Conservation (phyloP, 352 stramenopile species). For the Pelagophyceae sp. region DNA sequence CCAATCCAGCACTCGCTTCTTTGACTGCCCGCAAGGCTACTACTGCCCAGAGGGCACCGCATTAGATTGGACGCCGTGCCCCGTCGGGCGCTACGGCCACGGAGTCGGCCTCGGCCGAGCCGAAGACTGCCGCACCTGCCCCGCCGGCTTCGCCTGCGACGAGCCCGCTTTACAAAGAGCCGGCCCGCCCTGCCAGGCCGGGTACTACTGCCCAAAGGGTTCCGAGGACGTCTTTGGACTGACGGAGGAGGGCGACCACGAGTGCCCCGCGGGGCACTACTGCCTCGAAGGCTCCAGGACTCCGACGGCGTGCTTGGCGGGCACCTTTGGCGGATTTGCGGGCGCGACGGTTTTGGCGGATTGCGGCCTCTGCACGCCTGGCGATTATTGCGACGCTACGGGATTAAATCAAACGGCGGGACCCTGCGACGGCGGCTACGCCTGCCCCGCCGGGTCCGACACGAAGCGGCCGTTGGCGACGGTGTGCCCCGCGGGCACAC, state of each 20-base stretch:
- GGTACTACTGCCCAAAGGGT: constrained; percentile 41
- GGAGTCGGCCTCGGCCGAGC: constrained; percentile 40
- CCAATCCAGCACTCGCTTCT: not conserved
- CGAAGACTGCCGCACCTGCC: constrained; percentile 36
- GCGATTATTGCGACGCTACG: constrained; percentile 16
- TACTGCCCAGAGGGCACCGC: constrained; percentile 64
- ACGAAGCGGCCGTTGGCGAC: constrained; percentile 20
- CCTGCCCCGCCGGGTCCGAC: constrained; percentile 41
- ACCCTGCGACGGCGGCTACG: constrained; percentile 73
- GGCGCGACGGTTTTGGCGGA: constrained; percentile 50
- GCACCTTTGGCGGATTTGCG: constrained; percentile 48
- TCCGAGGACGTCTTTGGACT: not conserved
- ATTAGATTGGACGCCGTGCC: constrained; percentile 49
- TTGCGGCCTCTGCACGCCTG: constrained; percentile 53
- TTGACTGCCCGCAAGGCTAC: constrained; percentile 58
- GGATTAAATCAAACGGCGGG: constrained; percentile 61
- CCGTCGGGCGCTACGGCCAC: constrained; percentile 62
- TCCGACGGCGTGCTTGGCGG: constrained; percentile 50
- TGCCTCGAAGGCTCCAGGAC: constrained; percentile 36
- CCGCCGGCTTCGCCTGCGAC: constrained; percentile 39
- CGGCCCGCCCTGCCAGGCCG: constrained; percentile 20
- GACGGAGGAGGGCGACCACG: constrained; percentile 21
- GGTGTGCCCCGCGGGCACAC: constrained; percentile 39
- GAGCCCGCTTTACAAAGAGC: constrained; percentile 19
- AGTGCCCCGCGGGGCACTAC: constrained; percentile 44